Conservation (phyloP, 2,329 filamentous ascomycete genomes). For the Penicillium sp. region DNA sequence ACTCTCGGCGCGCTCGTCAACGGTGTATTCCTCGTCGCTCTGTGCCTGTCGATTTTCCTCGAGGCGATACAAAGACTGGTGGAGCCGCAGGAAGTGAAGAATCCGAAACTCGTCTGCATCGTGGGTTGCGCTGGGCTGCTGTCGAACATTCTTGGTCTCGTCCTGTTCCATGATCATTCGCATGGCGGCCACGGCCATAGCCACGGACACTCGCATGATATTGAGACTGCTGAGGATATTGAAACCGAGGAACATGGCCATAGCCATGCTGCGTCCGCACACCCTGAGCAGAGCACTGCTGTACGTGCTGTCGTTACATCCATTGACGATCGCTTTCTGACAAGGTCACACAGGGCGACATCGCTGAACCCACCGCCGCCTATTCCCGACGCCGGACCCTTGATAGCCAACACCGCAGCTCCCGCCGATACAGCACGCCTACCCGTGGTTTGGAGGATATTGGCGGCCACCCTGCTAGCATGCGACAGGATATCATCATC, state of each 20-base stretch:
- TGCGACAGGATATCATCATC: conserved; percentile 94
- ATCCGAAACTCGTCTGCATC: conserved; percentile 84
- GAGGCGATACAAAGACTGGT: conserved; percentile 92
- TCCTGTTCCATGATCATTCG: conserved; percentile 91
- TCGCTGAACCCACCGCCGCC: conserved; percentile 34
- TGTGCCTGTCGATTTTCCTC: conserved; percentile 95
- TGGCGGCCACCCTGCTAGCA: conserved; percentile 85
- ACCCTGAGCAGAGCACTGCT: conserved; percentile 65
- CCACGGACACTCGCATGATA: conserved; percentile 54
- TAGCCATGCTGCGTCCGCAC: conserved; percentile 33
- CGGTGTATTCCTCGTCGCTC: conserved; percentile 93
- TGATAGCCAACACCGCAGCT: conserved; percentile 33
- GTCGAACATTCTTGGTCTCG: conserved; percentile 87
- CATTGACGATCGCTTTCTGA: conserved; percentile 9
- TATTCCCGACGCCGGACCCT: conserved; percentile 34
- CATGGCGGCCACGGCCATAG: conserved; percentile 74
- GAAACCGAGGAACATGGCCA: conserved; percentile 46
- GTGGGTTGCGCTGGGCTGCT: conserved; percentile 85
- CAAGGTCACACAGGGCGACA: conserved; percentile 33
- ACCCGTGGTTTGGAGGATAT: conserved; percentile 69
- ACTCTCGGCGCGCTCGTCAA: conserved; percentile 96
- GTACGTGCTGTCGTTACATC: conserved; percentile 54
- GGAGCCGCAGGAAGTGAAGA: conserved; percentile 83
- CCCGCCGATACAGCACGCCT: conserved; percentile 56
- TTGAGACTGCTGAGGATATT: conserved; percentile 54